Evolutionary conservation across 352 stramenopile genomes (phyloP), one percentile per base, ranked within the genome.

Genomic region (Globisporangium recalcitrans): DNA sequence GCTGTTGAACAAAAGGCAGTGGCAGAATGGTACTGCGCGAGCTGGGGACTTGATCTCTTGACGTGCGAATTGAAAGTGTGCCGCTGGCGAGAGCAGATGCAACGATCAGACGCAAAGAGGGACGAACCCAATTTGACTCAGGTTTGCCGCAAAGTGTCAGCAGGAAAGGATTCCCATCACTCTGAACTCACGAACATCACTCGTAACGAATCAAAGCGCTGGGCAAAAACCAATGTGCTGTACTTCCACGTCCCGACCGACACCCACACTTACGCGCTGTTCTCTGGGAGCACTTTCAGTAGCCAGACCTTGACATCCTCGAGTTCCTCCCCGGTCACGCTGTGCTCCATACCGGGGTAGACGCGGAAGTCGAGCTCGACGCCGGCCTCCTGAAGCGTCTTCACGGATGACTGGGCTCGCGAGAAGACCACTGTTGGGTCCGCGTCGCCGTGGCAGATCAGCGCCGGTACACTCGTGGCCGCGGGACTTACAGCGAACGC

Each of bases 381-480:
- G 44, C 76, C 78, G 0, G 62, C 62, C 2, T 56, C 36, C 70
- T 85, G 64, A 6, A 94, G 70, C 54, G 83, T 85, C 26, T 87
- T 69, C 66, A 77, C 78, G 14, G 85, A 82, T 66, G 76, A 69
- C 31, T 79, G 68, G 42, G 76, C 76, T 73, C 80, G 89, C 16
- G 85, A 62, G 63, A 85, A 86, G 24, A 63, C 72, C 58, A 91
- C 82, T 10, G 90, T 78, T 0, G 67, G 70, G 62, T 92, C 84
- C 19, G 66, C 32, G 44, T 92, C 81, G 52, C 85, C 82, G 67
- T 94, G 85, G 60, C 82, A 92, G 71, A 94, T 90, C 49, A 91
- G 77, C 53, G 91, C 66, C 32, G 82, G 85, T 24, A 91, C 78
- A n/a, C 80, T 61, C 54, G 71, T 75, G 47, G 74, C 79, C 58